phyloP scores from a whole-genome alignment of 257 asterid genomes.

The Solanum gracilifrons region DNA sequence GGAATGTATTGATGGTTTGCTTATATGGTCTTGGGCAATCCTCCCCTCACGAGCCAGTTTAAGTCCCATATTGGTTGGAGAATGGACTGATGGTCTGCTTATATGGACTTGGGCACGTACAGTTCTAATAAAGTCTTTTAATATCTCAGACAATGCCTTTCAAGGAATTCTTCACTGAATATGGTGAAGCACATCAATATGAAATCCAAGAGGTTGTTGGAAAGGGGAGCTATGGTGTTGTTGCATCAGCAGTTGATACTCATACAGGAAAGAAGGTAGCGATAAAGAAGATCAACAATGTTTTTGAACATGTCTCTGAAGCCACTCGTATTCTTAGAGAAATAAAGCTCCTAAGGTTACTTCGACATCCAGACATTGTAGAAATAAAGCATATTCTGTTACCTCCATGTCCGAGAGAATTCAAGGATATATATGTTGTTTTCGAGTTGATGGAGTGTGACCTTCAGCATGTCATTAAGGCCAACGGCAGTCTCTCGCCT shows the following conservation, averaged over 20 bases:
- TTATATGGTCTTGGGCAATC: background rate
- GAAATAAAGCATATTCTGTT: slow-evolving; percentile 87
- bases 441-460: slow-evolving; percentile 99
- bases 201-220: slow-evolving; percentile 96
- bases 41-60: background rate
- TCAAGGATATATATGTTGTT: slow-evolving; percentile 88
- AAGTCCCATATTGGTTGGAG: too few relatives aligned
- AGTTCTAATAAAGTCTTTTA: background rate
- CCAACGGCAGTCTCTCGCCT: slow-evolving; percentile 82
- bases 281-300: slow-evolving; percentile 71
- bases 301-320: slow-evolving; percentile 92
- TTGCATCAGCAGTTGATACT: slow-evolving; percentile 92
- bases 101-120: background rate
- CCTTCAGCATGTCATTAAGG: slow-evolving; percentile 90
- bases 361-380: slow-evolving; percentile 87
- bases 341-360: slow-evolving; percentile 85
- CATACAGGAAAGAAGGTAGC: slow-evolving; percentile 97
- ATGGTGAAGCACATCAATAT: slow-evolving; percentile 86
- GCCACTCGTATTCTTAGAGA: slow-evolving; percentile 94
- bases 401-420: slow-evolving; percentile 92
- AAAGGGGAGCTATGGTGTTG: slow-evolving; percentile 95
- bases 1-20: background rate
- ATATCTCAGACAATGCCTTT: slow-evolving; percentile 54
- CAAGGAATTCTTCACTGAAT: slow-evolving; percentile 83
- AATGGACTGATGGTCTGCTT: too few relatives aligned